Evolutionary conservation across 805 yeast species (phyloP).

Genomic region (Monosporozyma servazzii): DNA sequence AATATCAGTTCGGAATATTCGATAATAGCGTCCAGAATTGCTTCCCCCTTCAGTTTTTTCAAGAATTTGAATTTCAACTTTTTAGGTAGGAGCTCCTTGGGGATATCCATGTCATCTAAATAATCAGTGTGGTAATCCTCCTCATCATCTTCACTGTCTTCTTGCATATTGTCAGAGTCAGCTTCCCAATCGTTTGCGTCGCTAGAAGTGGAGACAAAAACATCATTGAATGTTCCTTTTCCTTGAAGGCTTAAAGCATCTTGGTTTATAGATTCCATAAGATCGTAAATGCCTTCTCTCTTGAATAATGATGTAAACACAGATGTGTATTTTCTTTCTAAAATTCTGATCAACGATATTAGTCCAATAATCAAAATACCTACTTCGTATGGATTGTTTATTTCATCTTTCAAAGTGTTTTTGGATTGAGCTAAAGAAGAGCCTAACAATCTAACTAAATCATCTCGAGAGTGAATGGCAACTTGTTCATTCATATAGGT

Average conservation of each 20-base stretch:
- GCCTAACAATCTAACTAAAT: slow-evolving; percentile 43
- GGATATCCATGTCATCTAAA: slow-evolving; percentile 27
- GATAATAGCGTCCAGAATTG: slow-evolving; percentile 6
- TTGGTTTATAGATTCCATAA: background rate
- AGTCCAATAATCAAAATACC: slow-evolving; percentile 43
- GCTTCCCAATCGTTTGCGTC: slow-evolving; percentile 25
- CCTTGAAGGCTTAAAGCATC: background rate
- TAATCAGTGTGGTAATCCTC: slow-evolving; percentile 24
- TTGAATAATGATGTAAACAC: slow-evolving; percentile 42
- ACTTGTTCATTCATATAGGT: slow-evolving; percentile 31
- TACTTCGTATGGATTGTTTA: slow-evolving; percentile 22
- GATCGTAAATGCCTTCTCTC: slow-evolving; percentile 49
- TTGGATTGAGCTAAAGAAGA: slow-evolving; percentile 53
- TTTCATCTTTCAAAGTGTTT: slow-evolving; percentile 18
- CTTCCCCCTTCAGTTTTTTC: slow-evolving; percentile 2
- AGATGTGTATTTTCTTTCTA: slow-evolving; percentile 38
- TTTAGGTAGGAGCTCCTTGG: slow-evolving; percentile 23
- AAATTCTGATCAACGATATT: slow-evolving; percentile 36
- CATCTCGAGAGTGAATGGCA: slow-evolving; percentile 28
- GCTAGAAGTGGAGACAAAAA: background rate
- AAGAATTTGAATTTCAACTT: slow-evolving; percentile 17
- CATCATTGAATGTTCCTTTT: background rate
- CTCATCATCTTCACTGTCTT: slow-evolving; percentile 20
- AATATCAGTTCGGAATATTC: slow-evolving; percentile 11
- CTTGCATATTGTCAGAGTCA: slow-evolving; percentile 4